Evolutionary conservation across 164 flowering plant species (phyloP).

Genomic region (Macadamia tetraphylla): DNA sequence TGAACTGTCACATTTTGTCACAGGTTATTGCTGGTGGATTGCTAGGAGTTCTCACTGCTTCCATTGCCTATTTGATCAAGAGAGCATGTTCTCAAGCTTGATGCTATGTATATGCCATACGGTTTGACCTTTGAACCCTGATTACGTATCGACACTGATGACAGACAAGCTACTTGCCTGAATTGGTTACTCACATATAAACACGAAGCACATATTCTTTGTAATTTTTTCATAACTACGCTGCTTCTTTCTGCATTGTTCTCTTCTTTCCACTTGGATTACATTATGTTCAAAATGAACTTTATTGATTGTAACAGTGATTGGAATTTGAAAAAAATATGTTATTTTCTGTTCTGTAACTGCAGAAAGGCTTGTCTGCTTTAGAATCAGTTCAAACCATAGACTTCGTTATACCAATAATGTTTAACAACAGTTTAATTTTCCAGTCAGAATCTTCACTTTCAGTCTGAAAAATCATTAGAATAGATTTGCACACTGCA

Average conservation of each 20-base stretch:
- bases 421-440: neutral
- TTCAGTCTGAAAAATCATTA: neutral
- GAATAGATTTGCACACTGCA: too few relatives aligned
- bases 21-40: conserved; percentile 48
- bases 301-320: neutral
- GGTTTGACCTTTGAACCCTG: neutral
- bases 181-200: neutral
- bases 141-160: neutral
- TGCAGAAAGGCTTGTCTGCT: neutral
- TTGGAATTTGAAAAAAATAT: neutral
- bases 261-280: neutral
- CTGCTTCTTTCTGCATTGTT: neutral
- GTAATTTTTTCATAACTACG: neutral
- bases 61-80: conserved; percentile 17
- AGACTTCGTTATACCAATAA: neutral
- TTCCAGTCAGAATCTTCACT: neutral
- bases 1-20: neutral
- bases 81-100: conserved; percentile 7
- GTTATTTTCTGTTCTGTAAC: neutral
- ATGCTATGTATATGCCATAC: conserved; percentile 2
- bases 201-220: neutral
- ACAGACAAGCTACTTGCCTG: conserved; percentile 3
- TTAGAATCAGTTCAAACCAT: neutral
- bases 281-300: neutral
- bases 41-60: conserved; percentile 34